A percentile compares a stretch with the other conserved stretches of the same genome.
These are phyloP conservation scores for Aspergillus kassunensis DNA, from an alignment of 495 filamentous ascomycete species.

Conservation along the genomic window DNA sequence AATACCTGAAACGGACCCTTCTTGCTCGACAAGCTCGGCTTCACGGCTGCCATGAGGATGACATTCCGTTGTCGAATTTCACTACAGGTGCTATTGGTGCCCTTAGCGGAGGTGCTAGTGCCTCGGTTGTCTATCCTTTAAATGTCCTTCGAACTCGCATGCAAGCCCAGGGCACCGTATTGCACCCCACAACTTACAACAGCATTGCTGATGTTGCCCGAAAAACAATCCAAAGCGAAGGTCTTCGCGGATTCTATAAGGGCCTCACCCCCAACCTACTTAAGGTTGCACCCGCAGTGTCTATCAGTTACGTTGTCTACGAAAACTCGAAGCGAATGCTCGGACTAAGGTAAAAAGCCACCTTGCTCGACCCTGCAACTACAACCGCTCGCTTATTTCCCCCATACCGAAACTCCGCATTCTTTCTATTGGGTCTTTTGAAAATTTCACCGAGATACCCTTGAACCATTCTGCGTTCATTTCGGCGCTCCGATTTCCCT, in stretches of 20 bases:
- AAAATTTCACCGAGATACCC: conserved; percentile 31
- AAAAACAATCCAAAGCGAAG: conserved; percentile 79
- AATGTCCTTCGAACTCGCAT: conserved; percentile 92
- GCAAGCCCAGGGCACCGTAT: conserved; percentile 88
- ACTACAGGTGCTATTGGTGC: conserved; percentile 81
- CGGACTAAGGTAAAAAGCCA: conserved; percentile 53
- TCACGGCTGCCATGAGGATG: conserved; percentile 72
- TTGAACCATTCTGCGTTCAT: conserved; percentile 12
- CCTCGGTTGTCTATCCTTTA: conserved; percentile 89
- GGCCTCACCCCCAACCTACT: conserved; percentile 92
- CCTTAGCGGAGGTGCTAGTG: conserved; percentile 85
- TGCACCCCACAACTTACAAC: conserved; percentile 87
- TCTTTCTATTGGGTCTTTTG: conserved; percentile 14
- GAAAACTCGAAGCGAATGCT: conserved; percentile 86
- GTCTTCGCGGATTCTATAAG: conserved; percentile 84
- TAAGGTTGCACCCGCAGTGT: conserved; percentile 94
- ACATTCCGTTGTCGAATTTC: conserved; percentile 71
- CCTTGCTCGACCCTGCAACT: background rate
- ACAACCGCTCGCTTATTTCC: background rate
- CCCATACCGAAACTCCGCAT: background rate
- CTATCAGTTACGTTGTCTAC: conserved; percentile 96
- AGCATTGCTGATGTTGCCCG: conserved; percentile 82
- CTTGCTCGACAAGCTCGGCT: conserved; percentile 65
- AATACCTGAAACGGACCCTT: conserved; percentile 78
- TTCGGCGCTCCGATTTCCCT: conserved; percentile 2